Conservation (phyloP, 2,329 filamentous ascomycete species). For the Monosporascus sp. region DNA sequence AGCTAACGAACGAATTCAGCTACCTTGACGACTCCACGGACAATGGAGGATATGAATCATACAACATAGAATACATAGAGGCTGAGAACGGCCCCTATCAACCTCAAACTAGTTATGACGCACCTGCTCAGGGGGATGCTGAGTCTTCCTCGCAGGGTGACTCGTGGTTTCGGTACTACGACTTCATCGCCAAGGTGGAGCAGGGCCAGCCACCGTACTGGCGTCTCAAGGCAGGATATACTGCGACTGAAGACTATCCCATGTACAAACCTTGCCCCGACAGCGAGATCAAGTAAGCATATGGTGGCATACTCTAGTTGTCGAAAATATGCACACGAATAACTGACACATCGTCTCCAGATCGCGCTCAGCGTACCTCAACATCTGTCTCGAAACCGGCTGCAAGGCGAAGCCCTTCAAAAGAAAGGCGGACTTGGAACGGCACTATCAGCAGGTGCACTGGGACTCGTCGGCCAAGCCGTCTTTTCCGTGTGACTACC, state of each 20-base stretch:
- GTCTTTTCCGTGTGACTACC: conserved; percentile 47
- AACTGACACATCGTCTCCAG: background rate
- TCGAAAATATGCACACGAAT: background rate
- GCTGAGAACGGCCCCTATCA: background rate
- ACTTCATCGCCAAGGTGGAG: conserved; percentile 14
- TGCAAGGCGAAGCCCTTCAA: conserved; percentile 43
- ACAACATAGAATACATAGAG: background rate
- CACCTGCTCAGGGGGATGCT: conserved; percentile 1
- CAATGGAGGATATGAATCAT: background rate
- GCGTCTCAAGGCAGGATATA: conserved; percentile 10
- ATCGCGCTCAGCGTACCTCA: conserved; percentile 2
- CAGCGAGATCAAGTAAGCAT: conserved; percentile 8
- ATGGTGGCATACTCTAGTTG: too few species aligned
- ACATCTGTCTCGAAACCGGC: conserved; percentile 11
- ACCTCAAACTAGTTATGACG: background rate
- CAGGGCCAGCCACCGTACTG: conserved; percentile 14
- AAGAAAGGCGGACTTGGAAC: conserved; percentile 48
- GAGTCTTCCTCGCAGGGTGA: conserved; percentile 4
- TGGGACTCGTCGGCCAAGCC: conserved; percentile 34
- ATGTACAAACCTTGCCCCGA: conserved; percentile 2
- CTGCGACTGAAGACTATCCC: conserved; percentile 6
- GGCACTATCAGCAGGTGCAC: conserved; percentile 48
- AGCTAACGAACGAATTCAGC: background rate
- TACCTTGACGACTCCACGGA: background rate
- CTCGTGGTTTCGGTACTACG: conserved; percentile 10